phyloP scores from a whole-genome alignment of 2,329 filamentous ascomycete species.

The Trichoderma arundinaceum region DNA sequence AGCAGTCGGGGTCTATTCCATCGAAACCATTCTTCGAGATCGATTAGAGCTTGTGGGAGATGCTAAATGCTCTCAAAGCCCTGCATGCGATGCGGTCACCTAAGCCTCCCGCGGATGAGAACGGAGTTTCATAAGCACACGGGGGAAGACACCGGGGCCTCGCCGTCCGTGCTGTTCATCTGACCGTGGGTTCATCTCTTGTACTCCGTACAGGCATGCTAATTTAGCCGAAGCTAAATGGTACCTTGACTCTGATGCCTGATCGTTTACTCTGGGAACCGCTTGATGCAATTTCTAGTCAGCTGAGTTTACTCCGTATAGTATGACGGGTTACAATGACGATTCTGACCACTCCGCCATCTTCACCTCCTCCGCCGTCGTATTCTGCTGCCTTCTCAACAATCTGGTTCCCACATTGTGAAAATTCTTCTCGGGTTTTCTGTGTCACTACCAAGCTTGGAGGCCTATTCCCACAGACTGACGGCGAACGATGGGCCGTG shows the following conservation, averaged over 20 bases:
- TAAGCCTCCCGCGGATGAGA: background rate
- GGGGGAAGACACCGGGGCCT: background rate
- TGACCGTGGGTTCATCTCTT: background rate
- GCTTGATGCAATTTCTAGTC: background rate
- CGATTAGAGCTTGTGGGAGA: background rate
- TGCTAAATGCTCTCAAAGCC: background rate
- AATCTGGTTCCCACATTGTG: background rate
- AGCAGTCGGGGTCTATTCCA: background rate
- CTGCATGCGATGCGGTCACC: background rate
- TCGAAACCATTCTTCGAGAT: background rate
- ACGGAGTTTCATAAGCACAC: constrained; percentile 2
- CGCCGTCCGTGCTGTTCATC: background rate
- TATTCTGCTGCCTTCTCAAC: background rate
- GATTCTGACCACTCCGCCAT: background rate
- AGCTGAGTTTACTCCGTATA: background rate
- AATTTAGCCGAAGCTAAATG: background rate
- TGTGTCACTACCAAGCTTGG: background rate
- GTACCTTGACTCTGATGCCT: background rate
- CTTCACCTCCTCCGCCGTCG: background rate
- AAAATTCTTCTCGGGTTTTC: background rate
- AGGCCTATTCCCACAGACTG: background rate
- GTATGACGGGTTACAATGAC: background rate
- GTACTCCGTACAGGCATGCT: too few relatives aligned
- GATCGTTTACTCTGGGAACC: background rate
- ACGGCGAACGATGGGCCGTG: background rate